Evolutionary conservation across 2,329 filamentous ascomycete species (phyloP), one percentile per base, ranked within the genome.

Genomic region (Magnaporthiopsis poae): DNA sequence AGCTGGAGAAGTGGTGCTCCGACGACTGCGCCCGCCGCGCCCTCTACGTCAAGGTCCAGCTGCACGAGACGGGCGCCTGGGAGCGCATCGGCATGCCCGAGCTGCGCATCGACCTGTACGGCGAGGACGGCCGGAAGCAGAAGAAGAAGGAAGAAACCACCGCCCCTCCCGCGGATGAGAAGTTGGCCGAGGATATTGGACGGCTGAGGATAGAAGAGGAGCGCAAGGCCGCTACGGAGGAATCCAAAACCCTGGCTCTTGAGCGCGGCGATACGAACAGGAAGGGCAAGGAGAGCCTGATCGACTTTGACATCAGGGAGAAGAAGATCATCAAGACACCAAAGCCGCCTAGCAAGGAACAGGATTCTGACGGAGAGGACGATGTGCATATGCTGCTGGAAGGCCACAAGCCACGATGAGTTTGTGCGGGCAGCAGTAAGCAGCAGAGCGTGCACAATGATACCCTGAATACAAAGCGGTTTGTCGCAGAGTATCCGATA

Each of bases 1-100:
- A 91, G 73, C 77, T 93, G 21, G 91, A 95, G 78, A 90, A 88
- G 77, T 99, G 92, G 91, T 99, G 95, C 77, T 91, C 88, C 0
- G 82, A 88, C 66, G 82, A 82, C 59, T 99, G 95, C 78, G 90
- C 90, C 2, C 85, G 86, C 70, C 84, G 91, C 63, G 92, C 91
- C 2, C 81, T 96, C 70, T 96, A 92, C 76, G 83, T 98, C 71
- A 91, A 92, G 73, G 90, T 96, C 31, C 95, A 99, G 80, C 84
- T 98, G 59, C 89, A 85, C 70, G 90, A 95, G 74, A 88, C 90
- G 69, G 91, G 92, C 0, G 91, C 90, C 0, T 96, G 93, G 92
- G 87, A 95, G 76, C 83, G 93, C 65, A 84, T 84, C 5, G 86
- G 84, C 3, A 82, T 83, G 36, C 79, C 79, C 1, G 80, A 82